Conservation (phyloP, 2,329 filamentous ascomycete genomes). For the Botrytis cinerea region DNA sequence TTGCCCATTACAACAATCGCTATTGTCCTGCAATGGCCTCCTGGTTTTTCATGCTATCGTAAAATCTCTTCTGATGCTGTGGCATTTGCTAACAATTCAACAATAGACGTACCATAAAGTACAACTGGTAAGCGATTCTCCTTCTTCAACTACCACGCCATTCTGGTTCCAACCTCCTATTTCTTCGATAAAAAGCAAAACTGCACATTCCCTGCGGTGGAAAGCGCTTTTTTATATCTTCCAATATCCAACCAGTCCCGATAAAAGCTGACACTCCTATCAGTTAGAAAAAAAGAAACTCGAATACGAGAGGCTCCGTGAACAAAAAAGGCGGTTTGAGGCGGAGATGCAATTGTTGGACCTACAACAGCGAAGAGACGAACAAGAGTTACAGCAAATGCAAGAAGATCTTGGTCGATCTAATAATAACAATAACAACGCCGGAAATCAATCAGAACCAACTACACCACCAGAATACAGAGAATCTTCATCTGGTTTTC, state of each 20-base stretch:
- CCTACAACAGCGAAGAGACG: constrained; percentile 78
- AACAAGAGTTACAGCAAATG: constrained; percentile 82
- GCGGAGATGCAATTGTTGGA: constrained; percentile 90
- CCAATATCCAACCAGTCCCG: background rate
- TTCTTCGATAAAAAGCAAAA: constrained; percentile 13
- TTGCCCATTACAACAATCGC: constrained; percentile 28
- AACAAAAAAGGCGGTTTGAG: constrained; percentile 87
- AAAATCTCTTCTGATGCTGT: constrained; percentile 12
- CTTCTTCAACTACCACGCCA: constrained; percentile 1
- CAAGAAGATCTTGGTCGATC: constrained; percentile 72
- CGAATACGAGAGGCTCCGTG: constrained; percentile 87
- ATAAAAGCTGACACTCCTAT: constrained; percentile 43
- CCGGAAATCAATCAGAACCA: constrained; percentile 84
- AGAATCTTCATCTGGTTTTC: constrained; percentile 70
- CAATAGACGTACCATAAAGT: constrained; percentile 67
- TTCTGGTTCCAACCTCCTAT: constrained; percentile 5
- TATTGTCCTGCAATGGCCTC: constrained; percentile 27
- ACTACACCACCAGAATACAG: constrained; percentile 94
- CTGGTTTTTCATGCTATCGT: background rate
- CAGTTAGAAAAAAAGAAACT: constrained; percentile 93
- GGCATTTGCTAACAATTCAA: constrained; percentile 32
- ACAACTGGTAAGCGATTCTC: constrained; percentile 65
- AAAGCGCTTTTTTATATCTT: constrained; percentile 9
- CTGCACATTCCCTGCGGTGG: constrained; percentile 20
- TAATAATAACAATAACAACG: constrained; percentile 45